Evolutionary conservation across 345 rosid genomes (phyloP).

Genomic region (Boechera divaricarpa): DNA sequence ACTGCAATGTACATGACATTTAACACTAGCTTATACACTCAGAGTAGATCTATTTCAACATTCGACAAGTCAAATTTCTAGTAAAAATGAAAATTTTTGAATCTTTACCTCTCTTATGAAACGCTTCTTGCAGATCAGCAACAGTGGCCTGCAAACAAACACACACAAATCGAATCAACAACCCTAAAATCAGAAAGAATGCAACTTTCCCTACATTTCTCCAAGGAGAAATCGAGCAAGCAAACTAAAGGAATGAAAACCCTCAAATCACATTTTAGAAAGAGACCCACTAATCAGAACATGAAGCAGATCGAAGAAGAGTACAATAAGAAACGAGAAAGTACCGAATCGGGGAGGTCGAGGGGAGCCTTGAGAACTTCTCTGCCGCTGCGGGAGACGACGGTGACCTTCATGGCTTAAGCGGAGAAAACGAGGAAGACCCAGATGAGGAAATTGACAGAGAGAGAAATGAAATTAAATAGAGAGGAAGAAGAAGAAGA

Average conservation of each 20-base stretch:
- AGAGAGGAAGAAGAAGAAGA: slow-evolving; percentile 32
- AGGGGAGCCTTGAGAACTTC: slow-evolving; percentile 80
- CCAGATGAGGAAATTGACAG: slow-evolving; percentile 38
- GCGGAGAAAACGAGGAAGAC: slow-evolving; percentile 48
- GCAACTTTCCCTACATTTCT: slow-evolving; percentile 22
- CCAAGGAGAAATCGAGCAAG: not conserved
- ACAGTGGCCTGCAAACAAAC: slow-evolving; percentile 74
- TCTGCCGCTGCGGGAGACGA: slow-evolving; percentile 87
- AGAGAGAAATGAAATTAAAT: slow-evolving; percentile 18
- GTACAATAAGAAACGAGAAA: not conserved
- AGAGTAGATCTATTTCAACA: slow-evolving; percentile 24
- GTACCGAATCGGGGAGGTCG: slow-evolving; percentile 79
- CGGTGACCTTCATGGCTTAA: slow-evolving; percentile 69
- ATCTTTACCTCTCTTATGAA: slow-evolving; percentile 76
- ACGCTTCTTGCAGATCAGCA: slow-evolving; percentile 90
- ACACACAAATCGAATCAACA: slow-evolving; percentile 15
- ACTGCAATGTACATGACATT: not conserved
- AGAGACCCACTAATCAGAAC: slow-evolving; percentile 18
- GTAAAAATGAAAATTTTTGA: slow-evolving; percentile 22
- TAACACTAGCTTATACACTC: not conserved
- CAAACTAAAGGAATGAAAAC: not conserved
- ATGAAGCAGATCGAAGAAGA: slow-evolving; percentile 11
- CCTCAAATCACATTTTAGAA: slow-evolving; percentile 4
- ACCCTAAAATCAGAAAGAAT: slow-evolving; percentile 17
- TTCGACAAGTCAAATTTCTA: not conserved